Evolutionary conservation across 345 rosid species (phyloP).

Genomic region (Eucalyptus melliodora): DNA sequence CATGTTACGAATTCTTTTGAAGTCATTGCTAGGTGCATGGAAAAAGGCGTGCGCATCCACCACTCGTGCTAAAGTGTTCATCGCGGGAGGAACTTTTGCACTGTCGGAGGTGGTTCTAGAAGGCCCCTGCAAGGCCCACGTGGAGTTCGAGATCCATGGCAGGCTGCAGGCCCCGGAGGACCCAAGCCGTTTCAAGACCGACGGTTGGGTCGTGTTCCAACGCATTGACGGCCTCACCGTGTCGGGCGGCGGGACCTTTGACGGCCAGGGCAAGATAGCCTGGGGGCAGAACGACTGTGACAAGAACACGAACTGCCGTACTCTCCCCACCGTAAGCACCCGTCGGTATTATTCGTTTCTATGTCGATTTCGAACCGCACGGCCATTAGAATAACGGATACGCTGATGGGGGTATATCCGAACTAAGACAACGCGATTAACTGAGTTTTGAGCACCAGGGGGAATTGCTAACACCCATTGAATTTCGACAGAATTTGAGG

Average conservation of each 20-base stretch:
- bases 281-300: slow-evolving; percentile 20
- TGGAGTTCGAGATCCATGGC: slow-evolving; percentile 15
- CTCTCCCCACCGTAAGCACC: slow-evolving; percentile 23
- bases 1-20: background rate
- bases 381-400: background rate
- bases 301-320: slow-evolving; percentile 12
- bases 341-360: background rate
- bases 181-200: background rate
- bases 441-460: background rate
- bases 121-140: slow-evolving; percentile 31
- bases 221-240: slow-evolving; percentile 21
- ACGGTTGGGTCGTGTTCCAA: slow-evolving; percentile 32
- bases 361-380: background rate
- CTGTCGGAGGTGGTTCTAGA: slow-evolving; percentile 6
- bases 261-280: slow-evolving; percentile 38
- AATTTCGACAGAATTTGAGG: slow-evolving; percentile 22
- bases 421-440: background rate
- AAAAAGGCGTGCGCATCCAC: slow-evolving; percentile 29
- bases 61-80: slow-evolving; percentile 10
- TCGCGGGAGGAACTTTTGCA: slow-evolving; percentile 23
- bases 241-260: slow-evolving; percentile 36
- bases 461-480: background rate
- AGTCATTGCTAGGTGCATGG: slow-evolving; percentile 24
- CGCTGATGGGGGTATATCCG: background rate
- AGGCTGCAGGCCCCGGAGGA: slow-evolving; percentile 22